Conservation (phyloP, 148 eudicot species). For the Salicornia ramosissima region DNA sequence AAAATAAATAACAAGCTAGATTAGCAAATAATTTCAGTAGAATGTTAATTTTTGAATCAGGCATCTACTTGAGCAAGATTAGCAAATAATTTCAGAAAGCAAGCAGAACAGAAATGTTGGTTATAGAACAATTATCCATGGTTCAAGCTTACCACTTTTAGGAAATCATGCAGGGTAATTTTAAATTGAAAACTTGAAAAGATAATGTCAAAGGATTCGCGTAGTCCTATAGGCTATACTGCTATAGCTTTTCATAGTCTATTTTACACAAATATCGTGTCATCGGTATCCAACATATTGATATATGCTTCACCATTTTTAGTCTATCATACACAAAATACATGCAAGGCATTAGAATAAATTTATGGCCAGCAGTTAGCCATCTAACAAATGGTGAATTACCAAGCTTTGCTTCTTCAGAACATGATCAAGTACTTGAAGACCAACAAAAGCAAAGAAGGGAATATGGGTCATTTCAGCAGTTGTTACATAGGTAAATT, state of each 20-base stretch:
- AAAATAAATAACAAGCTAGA: slow-evolving; percentile 3
- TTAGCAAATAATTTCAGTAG: background rate
- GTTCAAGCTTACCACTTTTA: too few species aligned
- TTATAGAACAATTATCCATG: too few species aligned
- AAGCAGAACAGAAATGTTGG: background rate
- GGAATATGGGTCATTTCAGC: background rate
- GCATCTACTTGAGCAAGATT: too few species aligned
- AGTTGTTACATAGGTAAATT: background rate
- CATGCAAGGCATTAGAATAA: background rate
- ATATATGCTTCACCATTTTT: background rate
- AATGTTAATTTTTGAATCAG: too few species aligned
- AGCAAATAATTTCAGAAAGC: background rate
- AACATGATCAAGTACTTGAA: background rate
- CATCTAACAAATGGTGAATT: background rate
- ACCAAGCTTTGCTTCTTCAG: background rate
- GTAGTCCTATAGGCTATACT: background rate
- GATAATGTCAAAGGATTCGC: background rate
- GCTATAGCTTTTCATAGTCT: background rate
- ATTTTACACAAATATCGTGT: background rate
- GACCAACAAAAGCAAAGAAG: background rate
- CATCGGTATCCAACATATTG: background rate
- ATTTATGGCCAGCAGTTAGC: background rate
- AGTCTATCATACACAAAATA: too few species aligned
- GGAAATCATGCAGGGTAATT: too few species aligned
- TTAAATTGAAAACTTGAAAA: background rate